These are phyloP conservation scores for Boletellus emodensis DNA, from an alignment of 768 basidiomycete species.

Conservation along the genomic window DNA sequence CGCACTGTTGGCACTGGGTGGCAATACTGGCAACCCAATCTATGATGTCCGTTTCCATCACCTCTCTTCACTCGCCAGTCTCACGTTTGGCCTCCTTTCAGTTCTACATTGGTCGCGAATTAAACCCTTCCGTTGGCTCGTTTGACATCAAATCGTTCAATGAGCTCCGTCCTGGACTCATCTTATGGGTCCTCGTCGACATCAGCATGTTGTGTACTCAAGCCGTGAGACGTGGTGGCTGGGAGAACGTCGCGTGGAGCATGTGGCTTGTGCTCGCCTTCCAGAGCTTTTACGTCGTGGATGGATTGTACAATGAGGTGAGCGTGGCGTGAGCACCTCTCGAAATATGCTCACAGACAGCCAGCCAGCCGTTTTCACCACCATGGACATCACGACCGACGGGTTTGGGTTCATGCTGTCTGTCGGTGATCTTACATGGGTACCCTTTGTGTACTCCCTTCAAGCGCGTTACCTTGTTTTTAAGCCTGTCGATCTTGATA, in stretches of 20 bases:
- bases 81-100: slow-evolving; percentile 28
- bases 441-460: slow-evolving; percentile 90
- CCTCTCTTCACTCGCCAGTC: not conserved
- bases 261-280: slow-evolving; percentile 87
- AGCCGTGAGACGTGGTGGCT: slow-evolving; percentile 68
- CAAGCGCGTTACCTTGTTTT: slow-evolving; percentile 97
- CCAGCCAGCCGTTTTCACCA: slow-evolving; percentile 84
- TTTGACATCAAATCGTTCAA: slow-evolving; percentile 69
- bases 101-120: slow-evolving; percentile 93
- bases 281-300: slow-evolving; percentile 83
- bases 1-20: slow-evolving; percentile 84
- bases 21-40: slow-evolving; percentile 80
- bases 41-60: slow-evolving; percentile 70
- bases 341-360: not conserved
- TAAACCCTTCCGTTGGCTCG: slow-evolving; percentile 81
- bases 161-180: slow-evolving; percentile 52
- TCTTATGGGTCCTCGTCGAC: slow-evolving; percentile 90
- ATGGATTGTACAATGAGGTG: slow-evolving; percentile 89
- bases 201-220: slow-evolving; percentile 91
- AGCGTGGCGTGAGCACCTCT: not conserved
- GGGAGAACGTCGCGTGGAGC: slow-evolving; percentile 72
- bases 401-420: slow-evolving; percentile 99
- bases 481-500: slow-evolving; percentile 74
- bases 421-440: slow-evolving; percentile 88
- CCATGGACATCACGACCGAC: slow-evolving; percentile 97